Evolutionary conservation across 768 basidiomycete genomes (phyloP).

Genomic region (Infundibulicybe gibba): DNA sequence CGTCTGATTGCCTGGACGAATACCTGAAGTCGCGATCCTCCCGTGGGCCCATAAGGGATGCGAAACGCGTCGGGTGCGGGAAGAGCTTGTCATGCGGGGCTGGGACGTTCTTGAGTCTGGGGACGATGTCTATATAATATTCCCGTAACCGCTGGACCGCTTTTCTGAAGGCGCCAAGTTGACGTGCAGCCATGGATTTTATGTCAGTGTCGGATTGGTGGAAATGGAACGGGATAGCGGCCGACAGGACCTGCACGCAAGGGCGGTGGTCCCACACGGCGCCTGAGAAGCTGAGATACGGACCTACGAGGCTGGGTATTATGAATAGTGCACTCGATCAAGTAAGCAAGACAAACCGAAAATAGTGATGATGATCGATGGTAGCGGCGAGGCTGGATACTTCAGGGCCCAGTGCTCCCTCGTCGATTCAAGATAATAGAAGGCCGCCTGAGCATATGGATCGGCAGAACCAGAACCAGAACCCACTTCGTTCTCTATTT

Average conservation of each 20-base stretch:
- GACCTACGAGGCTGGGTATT: slow-evolving; percentile 13
- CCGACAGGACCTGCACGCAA: slow-evolving; percentile 17
- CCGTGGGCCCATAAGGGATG: not conserved
- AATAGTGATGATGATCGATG: slow-evolving; percentile 19
- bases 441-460: slow-evolving; percentile 18
- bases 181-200: slow-evolving; percentile 9
- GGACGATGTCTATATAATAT: slow-evolving; percentile 17
- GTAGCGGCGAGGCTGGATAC: slow-evolving; percentile 13
- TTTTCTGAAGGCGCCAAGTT: slow-evolving; percentile 20
- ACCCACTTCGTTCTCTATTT: slow-evolving; percentile 17
- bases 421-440: slow-evolving; percentile 16
- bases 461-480: slow-evolving; percentile 9
- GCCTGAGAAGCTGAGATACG: slow-evolving; percentile 21
- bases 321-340: not conserved
- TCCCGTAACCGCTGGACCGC: slow-evolving; percentile 14
- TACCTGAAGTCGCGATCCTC: not conserved
- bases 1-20: not conserved
- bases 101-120: slow-evolving; percentile 3
- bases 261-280: slow-evolving; percentile 18
- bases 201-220: slow-evolving; percentile 14
- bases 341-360: slow-evolving; percentile 14
- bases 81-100: not conserved
- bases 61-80: slow-evolving; percentile 2
- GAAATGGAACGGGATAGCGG: slow-evolving; percentile 15
- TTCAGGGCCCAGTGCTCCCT: slow-evolving; percentile 1